Evolutionary conservation across 768 basidiomycete genomes (phyloP), one percentile per base, ranked within the genome.

Genomic region (Sporobolomyces roseus): DNA sequence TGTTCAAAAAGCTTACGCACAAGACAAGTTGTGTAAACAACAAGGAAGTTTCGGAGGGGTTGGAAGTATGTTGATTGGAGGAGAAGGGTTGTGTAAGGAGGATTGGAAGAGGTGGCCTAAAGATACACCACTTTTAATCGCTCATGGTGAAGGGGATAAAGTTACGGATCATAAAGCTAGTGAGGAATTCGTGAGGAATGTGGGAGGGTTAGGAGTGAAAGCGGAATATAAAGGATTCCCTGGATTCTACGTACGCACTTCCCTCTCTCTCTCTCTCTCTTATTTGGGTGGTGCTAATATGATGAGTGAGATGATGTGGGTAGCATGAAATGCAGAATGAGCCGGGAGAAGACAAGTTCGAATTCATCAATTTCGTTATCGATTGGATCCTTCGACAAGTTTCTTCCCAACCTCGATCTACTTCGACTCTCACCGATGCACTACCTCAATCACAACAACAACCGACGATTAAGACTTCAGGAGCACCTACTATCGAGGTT

Each of bases 291-390:
- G 0, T 14, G 0, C 19, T n/a, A 23, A 32, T 14, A 2, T 23
- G 12, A 13, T 30, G 27, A 6, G 21, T 29, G 21, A 36, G 46
- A 27, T 50, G 32, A 7, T n/a, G 6, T 4, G 7, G 4, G 33
- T 56, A 71, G 65, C 71, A 72, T 64, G 71, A 72, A 55, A 72
- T 72, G 71, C 71, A 72, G 55, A 72, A 72, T 64, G 71, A 75
- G 68, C 72, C 72, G 4, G 74, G 70, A 46, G 61, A 66, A 8
- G 72, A 74, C 66, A 72, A 70, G 59, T 52, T 63, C 56, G 45
- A 27, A 45, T 65, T 72, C 43, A 66, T 74, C 38, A 53, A 54
- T n/a, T 66, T 61, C 49, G n/a, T 73, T 45, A 32, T 59, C 30
- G 35, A n/a, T 33, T 75, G 74, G 74, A 60, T 75, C 55, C 33